These are phyloP conservation scores for Biscogniauxia sp. DNA, from an alignment of 2,329 filamentous ascomycete species.

Conservation along the genomic window DNA sequence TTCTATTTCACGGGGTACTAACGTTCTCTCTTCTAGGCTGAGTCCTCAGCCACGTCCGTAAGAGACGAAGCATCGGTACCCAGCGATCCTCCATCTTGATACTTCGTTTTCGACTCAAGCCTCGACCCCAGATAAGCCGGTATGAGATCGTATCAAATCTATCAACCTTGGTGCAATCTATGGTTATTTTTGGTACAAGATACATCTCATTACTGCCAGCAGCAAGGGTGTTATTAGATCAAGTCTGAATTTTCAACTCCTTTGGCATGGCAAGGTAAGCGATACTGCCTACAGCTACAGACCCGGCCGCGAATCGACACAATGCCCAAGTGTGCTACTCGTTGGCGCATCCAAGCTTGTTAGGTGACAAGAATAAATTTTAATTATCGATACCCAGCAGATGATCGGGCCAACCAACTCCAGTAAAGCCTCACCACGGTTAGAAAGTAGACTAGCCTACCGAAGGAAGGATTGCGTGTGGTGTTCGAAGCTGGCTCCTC, in stretches of 20 bases:
- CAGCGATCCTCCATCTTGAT: background rate
- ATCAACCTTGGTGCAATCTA: background rate
- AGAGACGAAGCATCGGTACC: background rate
- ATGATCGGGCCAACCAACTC: background rate
- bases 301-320: background rate
- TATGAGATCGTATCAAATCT: background rate
- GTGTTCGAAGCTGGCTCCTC: background rate
- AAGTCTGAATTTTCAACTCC: background rate
- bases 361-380: background rate
- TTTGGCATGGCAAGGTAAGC: background rate
- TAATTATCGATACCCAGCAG: background rate
- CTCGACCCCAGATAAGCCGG: background rate
- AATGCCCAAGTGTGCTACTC: background rate
- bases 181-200: background rate
- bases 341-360: background rate
- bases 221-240: background rate
- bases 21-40: background rate
- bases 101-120: background rate
- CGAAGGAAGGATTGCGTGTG: background rate
- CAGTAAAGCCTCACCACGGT: background rate
- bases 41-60: background rate
- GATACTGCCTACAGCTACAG: background rate
- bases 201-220: background rate
- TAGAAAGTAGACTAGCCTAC: background rate
- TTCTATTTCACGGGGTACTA: background rate